Evolutionary conservation across 805 yeast species (phyloP).

Genomic region (Teunomyces stri): DNA sequence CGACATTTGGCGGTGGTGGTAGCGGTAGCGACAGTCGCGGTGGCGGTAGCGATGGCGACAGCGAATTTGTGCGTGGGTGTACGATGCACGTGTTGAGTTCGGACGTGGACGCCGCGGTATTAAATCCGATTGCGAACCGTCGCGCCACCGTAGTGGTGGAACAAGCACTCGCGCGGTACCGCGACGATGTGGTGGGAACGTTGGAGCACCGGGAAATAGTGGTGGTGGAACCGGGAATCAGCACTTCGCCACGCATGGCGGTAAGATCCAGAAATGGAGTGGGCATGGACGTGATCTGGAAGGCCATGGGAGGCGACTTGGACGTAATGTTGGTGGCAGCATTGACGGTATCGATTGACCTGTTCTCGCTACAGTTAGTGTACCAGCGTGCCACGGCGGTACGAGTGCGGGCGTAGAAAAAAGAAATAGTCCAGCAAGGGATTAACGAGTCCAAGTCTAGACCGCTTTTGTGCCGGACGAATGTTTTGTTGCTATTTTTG

Average conservation of each 20-base stretch:
- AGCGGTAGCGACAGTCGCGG: too few species aligned
- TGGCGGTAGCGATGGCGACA: conserved; percentile 4
- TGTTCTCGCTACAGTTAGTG: conserved; percentile 39
- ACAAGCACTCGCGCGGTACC: conserved; percentile 48
- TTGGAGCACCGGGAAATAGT: conserved; percentile 40
- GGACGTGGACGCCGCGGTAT: conserved; percentile 52
- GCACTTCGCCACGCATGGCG: conserved; percentile 49
- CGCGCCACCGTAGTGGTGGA: conserved; percentile 40
- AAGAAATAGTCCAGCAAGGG: not conserved
- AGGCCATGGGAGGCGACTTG: conserved; percentile 51
- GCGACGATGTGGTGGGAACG: conserved; percentile 47
- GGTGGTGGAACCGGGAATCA: conserved; percentile 51
- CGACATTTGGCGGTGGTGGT: conserved; percentile 20
- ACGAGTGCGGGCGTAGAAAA: conserved; percentile 5
- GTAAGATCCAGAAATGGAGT: conserved; percentile 45
- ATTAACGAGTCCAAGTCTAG: not conserved
- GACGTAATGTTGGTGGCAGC: conserved; percentile 46
- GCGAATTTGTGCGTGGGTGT: conserved; percentile 19
- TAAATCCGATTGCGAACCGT: conserved; percentile 53
- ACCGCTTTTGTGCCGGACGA: not conserved
- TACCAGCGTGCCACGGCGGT: conserved; percentile 46
- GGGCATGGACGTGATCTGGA: conserved; percentile 48
- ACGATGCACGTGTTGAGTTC: conserved; percentile 55
- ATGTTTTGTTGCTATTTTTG: conserved; percentile 2
- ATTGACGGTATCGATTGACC: conserved; percentile 37